Base-by-base conservation (phyloP, 495 filamentous ascomycete species). In the Terfezia boudieri region DNA sequence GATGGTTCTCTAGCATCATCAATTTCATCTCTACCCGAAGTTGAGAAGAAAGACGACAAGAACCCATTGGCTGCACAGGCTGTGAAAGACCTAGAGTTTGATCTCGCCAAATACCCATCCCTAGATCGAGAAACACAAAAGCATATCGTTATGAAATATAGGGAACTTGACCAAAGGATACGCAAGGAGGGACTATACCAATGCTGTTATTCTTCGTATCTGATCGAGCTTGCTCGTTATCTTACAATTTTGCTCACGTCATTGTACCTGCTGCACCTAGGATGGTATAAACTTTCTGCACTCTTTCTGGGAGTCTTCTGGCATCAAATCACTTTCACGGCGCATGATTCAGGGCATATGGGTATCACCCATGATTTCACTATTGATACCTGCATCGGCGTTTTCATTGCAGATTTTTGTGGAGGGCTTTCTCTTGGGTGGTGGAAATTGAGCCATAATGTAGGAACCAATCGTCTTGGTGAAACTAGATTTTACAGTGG, bases 311-410 rank as follows among this genome's bases (percentile, higher is more conserved):
- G 89, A 17, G 71, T 75, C 50, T 77, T 94, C 62, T 98, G 90
- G 90, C 90, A 98, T 62, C 90, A 98, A 63, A 76, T 95, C 35
- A 83, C 90, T 48, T 98, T 98, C 68, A 80, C 82, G 6, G 90
- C 86, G 58, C 90, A 98, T 71, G 90, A 98, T 74, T 86, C 90
- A 38, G 87, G 87, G 7, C 90, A 98, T 67, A 93, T 94, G 83
- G 90, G 84, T 56, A 95, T 98, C 58, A 98, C 90, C 35, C 90
- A 95, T 64, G 68, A 79, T 62, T 95, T 86, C 67, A 77, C 80
- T 23, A 68, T 75, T 16, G 90, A 98, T 68, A 81, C 82, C 7
- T 69, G 81, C 37, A 85, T 96, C 59, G 88, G 86, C 37, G 93
- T 96, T 60, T 67, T 93, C 54, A 83, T 96, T 60, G 89, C 90